Evolutionary conservation across 139 green algal species (phyloP), one percentile per base, ranked within the genome.

Genomic region (Pseudopediastrum boryanum): DNA sequence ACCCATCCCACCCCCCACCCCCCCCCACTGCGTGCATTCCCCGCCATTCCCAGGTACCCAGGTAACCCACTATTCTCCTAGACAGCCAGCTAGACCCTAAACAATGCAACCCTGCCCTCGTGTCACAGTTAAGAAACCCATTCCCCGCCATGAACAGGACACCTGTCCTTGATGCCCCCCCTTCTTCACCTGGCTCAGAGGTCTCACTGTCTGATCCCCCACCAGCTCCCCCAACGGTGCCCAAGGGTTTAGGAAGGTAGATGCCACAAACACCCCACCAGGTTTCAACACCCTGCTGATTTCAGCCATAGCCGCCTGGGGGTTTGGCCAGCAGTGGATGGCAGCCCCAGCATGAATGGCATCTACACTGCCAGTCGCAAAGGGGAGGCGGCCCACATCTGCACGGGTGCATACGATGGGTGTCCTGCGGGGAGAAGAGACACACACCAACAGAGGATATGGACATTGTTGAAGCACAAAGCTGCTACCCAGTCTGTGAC

Each of bases 341-440:
- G 96, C 96, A 5, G 96, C 96, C 33, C 94, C 94, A 25, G 96
- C 96, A 82, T 99, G 95, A 16, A 99, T 91, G 38, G 87, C 96
- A 23, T 90, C 86, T n/a, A 99, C 71, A 13, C 51, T 87, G 58
- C 86, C 93, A 0, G 92, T 95, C 27, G 82, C 66, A 68, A 99
- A 98, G 0, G 96, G 96, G 75, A 99, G 83, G 4, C 96, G 82
- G 2, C 70, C 91, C 8, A 97, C 89, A 75, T 99, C 96, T 12
- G 91, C 95, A 13, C 94, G 83, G 77, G 99, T 75, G 56, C 97
- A 84, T 39, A 90, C 67, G 58, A 93, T 74, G 33, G 84, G 82
- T 29, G 83, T 71, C 48, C 54, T 80, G 78, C 62, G 33, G 42
- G 4, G 21, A n/a, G n/a, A n/a, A n/a, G n/a, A n/a, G n/a, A n/a